phyloP scores from a whole-genome alignment of 2,329 filamentous ascomycete genomes.

The Aureobasidium sp. region DNA sequence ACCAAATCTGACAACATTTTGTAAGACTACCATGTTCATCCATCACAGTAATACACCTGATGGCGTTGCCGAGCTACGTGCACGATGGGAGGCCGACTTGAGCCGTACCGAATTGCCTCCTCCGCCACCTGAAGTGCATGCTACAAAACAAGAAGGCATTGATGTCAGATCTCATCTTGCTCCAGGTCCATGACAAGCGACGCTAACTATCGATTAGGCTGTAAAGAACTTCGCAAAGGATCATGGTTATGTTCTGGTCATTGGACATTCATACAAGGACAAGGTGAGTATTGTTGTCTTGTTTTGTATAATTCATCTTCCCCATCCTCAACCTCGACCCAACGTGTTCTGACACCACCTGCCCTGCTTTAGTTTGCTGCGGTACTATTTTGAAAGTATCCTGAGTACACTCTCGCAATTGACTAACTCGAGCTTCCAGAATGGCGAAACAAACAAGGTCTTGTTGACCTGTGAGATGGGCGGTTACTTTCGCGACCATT shows the following conservation, averaged over 20 bases:
- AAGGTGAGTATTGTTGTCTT: conserved; percentile 12
- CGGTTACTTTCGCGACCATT: conserved; percentile 20
- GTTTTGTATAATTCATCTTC: background rate
- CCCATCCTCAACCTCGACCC: background rate
- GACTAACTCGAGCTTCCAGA: conserved; percentile 6
- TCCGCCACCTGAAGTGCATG: conserved; percentile 19
- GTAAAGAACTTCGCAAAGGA: conserved; percentile 20
- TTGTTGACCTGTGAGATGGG: conserved; percentile 20
- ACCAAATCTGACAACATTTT: background rate
- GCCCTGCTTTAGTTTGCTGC: conserved; percentile 9
- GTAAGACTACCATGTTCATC: background rate
- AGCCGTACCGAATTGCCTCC: conserved; percentile 19
- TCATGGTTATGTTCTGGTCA: conserved; percentile 20
- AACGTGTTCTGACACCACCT: background rate
- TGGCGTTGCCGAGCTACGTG: conserved; percentile 19
- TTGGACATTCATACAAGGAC: conserved; percentile 20
- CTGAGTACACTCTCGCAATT: background rate
- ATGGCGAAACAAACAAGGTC: conserved; percentile 18
- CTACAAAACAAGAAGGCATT: conserved; percentile 19
- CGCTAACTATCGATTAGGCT: background rate
- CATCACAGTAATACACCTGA: conserved; percentile 16
- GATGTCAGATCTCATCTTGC: background rate
- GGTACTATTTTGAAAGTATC: background rate
- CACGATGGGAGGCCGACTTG: conserved; percentile 19
- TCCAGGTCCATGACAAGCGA: background rate